Evolutionary conservation across 2,329 filamentous ascomycete genomes (phyloP).

Genomic region (Fusarium decemcellulare): DNA sequence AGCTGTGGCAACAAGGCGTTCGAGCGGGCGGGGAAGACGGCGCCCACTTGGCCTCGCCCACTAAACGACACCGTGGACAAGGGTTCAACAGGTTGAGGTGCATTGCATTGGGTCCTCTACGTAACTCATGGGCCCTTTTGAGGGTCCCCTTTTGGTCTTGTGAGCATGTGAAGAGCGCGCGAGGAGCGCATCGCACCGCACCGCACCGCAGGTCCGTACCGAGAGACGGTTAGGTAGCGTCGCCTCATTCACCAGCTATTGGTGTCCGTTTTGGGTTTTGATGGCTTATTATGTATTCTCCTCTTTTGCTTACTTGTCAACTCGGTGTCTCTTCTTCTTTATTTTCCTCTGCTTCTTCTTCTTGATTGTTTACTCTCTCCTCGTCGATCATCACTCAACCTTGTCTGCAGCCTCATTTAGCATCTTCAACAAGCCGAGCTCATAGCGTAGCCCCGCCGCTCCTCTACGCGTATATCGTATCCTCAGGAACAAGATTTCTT

Average conservation of each 20-base stretch:
- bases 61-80: conserved; percentile 20
- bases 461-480: no score
- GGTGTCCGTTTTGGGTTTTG: conserved; percentile 15
- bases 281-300: conserved; percentile 15
- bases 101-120: conserved; percentile 22
- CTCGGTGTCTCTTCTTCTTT: not conserved
- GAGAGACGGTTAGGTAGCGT: not conserved
- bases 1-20: not conserved
- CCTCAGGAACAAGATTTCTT: no score
- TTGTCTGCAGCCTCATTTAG: no score
- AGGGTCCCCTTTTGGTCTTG: conserved; percentile 32
- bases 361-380: not conserved
- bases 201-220: not conserved
- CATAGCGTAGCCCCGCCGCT: no score
- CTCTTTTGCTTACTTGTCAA: conserved; percentile 18
- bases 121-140: conserved; percentile 35
- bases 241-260: conserved; percentile 4
- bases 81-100: conserved; percentile 25
- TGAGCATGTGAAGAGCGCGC: conserved; percentile 41
- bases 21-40: conserved; percentile 23
- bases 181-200: not conserved
- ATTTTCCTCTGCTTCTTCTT: conserved; percentile 9
- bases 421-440: no score
- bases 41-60: conserved; percentile 6
- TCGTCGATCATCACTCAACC: no score